These are phyloP conservation scores for Limnanthes douglasii DNA, from an alignment of 345 rosid genomes.

Conservation along the genomic window DNA sequence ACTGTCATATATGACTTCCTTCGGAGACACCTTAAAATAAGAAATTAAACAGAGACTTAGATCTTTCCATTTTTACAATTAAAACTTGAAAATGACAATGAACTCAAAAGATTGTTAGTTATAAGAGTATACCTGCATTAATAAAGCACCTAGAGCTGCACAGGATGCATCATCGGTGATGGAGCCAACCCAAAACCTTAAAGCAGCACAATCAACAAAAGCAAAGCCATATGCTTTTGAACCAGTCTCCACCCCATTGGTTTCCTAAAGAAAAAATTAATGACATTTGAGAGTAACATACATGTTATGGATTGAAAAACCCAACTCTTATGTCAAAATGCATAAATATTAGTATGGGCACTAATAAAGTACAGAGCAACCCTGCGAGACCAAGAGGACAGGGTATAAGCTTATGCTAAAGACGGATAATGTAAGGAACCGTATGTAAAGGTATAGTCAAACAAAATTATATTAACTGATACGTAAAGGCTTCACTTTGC, in stretches of 20 bases:
- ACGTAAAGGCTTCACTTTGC: too few species aligned
- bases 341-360: too few species aligned
- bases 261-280: conserved; percentile 24
- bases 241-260: conserved; percentile 24
- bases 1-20: conserved; percentile 71
- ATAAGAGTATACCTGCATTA: conserved; percentile 68
- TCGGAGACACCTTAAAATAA: conserved; percentile 66
- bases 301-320: neutral
- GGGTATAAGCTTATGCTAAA: too few species aligned
- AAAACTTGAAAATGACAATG: conserved; percentile 2
- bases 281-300: conserved; percentile 3
- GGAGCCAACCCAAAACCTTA: conserved; percentile 82
- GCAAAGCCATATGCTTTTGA: conserved; percentile 72
- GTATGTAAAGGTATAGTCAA: too few species aligned
- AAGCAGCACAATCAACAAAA: conserved; percentile 91
- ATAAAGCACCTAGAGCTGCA: conserved; percentile 72
- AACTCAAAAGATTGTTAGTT: conserved; percentile 1
- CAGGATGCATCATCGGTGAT: conserved; percentile 63
- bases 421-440: too few species aligned
- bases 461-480: too few species aligned
- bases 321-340: too few species aligned
- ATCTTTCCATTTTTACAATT: too few species aligned
- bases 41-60: conserved; percentile 7
- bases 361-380: too few species aligned
- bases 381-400: too few species aligned